Base-by-base conservation (phyloP, 768 basidiomycete genomes). In the Suillus lakei region DNA sequence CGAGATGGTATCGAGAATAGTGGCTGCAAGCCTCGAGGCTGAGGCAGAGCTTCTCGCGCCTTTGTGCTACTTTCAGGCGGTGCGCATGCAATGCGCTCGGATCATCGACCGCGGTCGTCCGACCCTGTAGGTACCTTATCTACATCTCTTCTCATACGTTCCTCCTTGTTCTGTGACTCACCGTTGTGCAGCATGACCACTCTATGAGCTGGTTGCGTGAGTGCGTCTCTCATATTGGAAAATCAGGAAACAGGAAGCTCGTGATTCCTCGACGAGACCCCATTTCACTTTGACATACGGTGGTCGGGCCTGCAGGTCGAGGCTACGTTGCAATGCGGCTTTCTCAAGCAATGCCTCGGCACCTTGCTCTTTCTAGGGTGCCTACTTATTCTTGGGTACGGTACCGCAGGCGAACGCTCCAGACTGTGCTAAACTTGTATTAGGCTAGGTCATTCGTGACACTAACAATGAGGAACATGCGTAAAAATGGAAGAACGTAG, bases 21-120 rank as follows among this genome's bases (percentile, higher is more conserved):
- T 63, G 64, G n/a, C 60, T 53, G 30, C 41, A 60, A 5, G 51
- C 73, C 69, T 66, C 66, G 70, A 66, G 64, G 69, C 48, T 21
- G 26, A 32, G 51, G 63, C 54, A 55, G 64, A 61, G 60, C 36
- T 63, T 44, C 54, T 54, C n/a, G 12, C 41, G 39, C 61, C 62
- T 61, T 38, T 26, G 43, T 50, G 32, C 28, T 44, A 32, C 53
- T 55, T 55, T 41, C 55, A 58, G 26, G 46, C 13, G 28, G 56
- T 39, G 43, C 53, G 62, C 63, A 44, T 46, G 55, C 50, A 56
- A 58, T 38, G 26, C 46, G 51, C 32, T 18, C 34, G 58, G 63
- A 71, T 21, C 23, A 59, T 41, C 58, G 12, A 23, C 70, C 69
- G 67, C 64, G 66, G 66, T 54, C 4, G 39, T 67, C 63, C 62